A percentile compares a stretch with the other conserved stretches of the same genome.
Evolutionary conservation across 805 yeast genomes (phyloP).

Genomic region (Yarrowia hollandica): DNA sequence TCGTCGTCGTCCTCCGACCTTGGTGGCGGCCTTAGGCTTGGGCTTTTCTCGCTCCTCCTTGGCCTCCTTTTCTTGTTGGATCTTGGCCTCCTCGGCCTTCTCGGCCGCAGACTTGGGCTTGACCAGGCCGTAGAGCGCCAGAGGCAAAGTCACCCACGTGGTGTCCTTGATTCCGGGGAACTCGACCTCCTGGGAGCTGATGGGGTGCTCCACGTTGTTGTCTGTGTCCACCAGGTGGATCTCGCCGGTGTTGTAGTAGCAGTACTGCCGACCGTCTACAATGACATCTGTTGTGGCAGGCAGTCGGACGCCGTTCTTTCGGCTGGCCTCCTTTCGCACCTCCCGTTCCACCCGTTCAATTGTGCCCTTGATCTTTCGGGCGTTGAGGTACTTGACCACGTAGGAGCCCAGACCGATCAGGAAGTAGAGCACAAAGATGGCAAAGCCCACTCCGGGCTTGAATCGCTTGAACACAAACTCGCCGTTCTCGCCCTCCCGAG

Average conservation of each 20-base stretch:
- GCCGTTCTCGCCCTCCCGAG: constrained; percentile 70
- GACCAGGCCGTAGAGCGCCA: constrained; percentile 31
- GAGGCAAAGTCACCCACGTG: constrained; percentile 37
- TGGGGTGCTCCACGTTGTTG: constrained; percentile 38
- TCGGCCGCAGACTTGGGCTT: constrained; percentile 32
- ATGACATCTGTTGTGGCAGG: constrained; percentile 16
- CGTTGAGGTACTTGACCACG: constrained; percentile 49
- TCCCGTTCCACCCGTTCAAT: constrained; percentile 25
- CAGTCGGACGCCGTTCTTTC: constrained; percentile 27
- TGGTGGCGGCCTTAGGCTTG: constrained; percentile 33
- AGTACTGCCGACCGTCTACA: constrained; percentile 26
- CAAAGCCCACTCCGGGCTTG: constrained; percentile 62
- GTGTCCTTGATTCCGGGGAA: constrained; percentile 43
- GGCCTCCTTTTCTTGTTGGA: background rate
- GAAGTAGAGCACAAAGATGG: constrained; percentile 52
- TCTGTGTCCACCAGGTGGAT: constrained; percentile 38
- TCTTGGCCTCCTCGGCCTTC: constrained; percentile 11
- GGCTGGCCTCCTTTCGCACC: constrained; percentile 28
- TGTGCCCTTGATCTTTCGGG: constrained; percentile 29
- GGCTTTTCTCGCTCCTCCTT: constrained; percentile 29
- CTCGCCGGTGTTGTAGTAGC: constrained; percentile 35
- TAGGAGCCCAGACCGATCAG: constrained; percentile 60
- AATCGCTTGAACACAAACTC: constrained; percentile 57
- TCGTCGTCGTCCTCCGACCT: constrained; percentile 33
- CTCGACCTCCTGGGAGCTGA: constrained; percentile 38